Conservation (phyloP, 306 rosid genomes). For the Lupinus albus region DNA sequence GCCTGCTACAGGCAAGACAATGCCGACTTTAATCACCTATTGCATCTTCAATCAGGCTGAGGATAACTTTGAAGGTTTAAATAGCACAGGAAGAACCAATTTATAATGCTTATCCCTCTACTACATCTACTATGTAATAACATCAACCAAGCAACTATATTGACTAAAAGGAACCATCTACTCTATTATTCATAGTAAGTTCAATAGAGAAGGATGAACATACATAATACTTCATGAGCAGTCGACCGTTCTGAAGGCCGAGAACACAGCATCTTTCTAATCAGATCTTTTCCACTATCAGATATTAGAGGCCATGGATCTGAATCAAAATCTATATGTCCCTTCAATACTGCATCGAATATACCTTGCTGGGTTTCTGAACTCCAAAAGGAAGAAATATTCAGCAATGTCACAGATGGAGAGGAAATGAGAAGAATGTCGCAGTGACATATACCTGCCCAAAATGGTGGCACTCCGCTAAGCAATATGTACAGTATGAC, state of each 20-base stretch:
- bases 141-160: slow-evolving; percentile 28
- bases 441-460: slow-evolving; percentile 70
- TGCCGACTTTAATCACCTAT: slow-evolving; percentile 17
- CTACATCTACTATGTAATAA: slow-evolving; percentile 8
- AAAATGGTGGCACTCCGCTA: slow-evolving; percentile 94
- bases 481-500: slow-evolving; percentile 87
- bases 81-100: slow-evolving; percentile 12
- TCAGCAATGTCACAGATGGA: slow-evolving; percentile 41
- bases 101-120: slow-evolving; percentile 24
- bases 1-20: slow-evolving; percentile 19
- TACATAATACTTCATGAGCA: slow-evolving; percentile 94
- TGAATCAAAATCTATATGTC: slow-evolving; percentile 87
- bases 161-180: slow-evolving; percentile 35
- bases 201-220: slow-evolving; percentile 44
- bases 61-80: slow-evolving; percentile 8
- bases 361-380: slow-evolving; percentile 97
- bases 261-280: slow-evolving; percentile 83
- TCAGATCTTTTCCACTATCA: slow-evolving; percentile 80
- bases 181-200: slow-evolving; percentile 25
- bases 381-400: slow-evolving; percentile 46
- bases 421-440: slow-evolving; percentile 36
- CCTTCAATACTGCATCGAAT: slow-evolving; percentile 94
- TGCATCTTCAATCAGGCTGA: slow-evolving; percentile 32
- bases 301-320: slow-evolving; percentile 95
- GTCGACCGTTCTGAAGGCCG: slow-evolving; percentile 76